These are phyloP conservation scores for Sclerotinia subarctica DNA, from an alignment of 2,329 filamentous ascomycete species.

Conservation along the genomic window DNA sequence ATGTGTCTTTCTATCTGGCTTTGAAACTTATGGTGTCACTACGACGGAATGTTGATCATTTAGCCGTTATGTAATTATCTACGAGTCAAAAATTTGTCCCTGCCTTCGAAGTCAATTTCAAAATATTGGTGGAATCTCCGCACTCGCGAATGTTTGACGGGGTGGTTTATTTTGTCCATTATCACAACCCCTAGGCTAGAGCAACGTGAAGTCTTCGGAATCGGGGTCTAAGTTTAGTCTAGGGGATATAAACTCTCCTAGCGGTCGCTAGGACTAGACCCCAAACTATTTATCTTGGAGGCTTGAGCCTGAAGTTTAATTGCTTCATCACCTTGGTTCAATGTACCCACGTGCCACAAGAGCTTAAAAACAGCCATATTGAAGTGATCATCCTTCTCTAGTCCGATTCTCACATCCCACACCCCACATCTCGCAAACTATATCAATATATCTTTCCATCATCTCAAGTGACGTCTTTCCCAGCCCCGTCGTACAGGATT, in stretches of 20 bases:
- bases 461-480: not conserved
- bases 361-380: not conserved
- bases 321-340: not conserved
- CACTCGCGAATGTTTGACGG: not conserved
- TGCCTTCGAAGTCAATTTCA: not conserved
- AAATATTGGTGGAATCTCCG: not conserved
- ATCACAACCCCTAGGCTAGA: no score
- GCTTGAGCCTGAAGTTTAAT: not conserved
- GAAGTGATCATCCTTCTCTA: not conserved
- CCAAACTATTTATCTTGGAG: not conserved
- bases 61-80: no score
- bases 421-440: not conserved
- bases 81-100: not conserved
- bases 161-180: not conserved
- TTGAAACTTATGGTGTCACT: not conserved
- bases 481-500: not conserved
- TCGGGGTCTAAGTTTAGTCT: not conserved
- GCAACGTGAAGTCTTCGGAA: no score
- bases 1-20: not conserved
- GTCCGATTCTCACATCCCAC: not conserved
- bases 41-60: not conserved
- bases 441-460: not conserved
- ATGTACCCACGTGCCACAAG: not conserved
- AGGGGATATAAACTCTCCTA: not conserved
- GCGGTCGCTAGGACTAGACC: not conserved